Evolutionary conservation across 148 eudicot species (phyloP), one percentile per base, ranked within the genome.

Genomic region (Fagopyrum esculentum): DNA sequence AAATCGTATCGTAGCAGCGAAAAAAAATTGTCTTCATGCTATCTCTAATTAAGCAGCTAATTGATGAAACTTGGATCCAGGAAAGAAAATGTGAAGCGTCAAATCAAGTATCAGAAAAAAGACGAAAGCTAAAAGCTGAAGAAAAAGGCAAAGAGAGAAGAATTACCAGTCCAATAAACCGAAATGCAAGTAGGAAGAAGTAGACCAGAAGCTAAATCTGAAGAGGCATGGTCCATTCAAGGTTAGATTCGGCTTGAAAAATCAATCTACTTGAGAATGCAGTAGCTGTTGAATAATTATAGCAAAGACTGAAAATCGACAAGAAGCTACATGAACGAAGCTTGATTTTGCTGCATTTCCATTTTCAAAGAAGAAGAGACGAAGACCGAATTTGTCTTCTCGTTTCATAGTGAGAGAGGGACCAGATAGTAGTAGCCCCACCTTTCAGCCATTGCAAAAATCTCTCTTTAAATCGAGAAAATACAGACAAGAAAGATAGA

Each of bases 301-400:
- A 35, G 40, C 40, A 66, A 66, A 13, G 17, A n/a, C 46, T 66
- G 46, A 16, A 30, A 63, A 63, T 63, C 69, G 44, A 59, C 9
- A 19, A 59, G 44, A 63, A 3, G 12, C n/a, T 29, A 63, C 15
- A 30, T 12, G 4, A 10, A 63, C 69, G 44, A 66, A 0, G 47
- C 71, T 5, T 66, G 71, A 40, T 66, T 66, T 66, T 66, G 46
- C 71, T 35, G 71, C 71, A 66, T 66, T 66, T 66, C 71, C 71
- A 66, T 66, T 66, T 63, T 16, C 69, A 44, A 61, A 30, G 69
- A 61, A 6, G 66, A 59, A 30, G 16, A 29, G 59, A 5, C 22
- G 40, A 8, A 59, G 16, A 29, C 45, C 69, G 16, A 63, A 63
- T 29, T 30, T 29, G 30, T 63, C 69, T 12, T 30, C 69, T 5